Base-by-base conservation (phyloP, 345 rosid species). In the Gossypium stocksii region DNA sequence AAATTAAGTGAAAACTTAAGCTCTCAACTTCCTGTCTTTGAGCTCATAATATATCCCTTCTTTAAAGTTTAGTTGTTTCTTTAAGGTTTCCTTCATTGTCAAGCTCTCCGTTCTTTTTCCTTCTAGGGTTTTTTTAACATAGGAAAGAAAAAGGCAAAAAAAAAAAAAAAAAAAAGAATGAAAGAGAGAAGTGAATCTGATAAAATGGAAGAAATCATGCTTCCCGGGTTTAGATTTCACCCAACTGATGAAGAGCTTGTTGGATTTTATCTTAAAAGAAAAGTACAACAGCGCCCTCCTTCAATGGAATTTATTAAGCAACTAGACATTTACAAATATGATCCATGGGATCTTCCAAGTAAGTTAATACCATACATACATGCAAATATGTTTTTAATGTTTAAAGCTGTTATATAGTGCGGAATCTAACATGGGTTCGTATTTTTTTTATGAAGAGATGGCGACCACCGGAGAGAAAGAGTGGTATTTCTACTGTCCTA, bases 271-370 rank as follows among this genome's bases (percentile, higher is more conserved):
- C 78, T 93, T 25, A 89, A 83, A 85, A 85, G 92, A 73, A 91
- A 89, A 87, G 82, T 91, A 74, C 97, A 91, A 63, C 91, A 86
- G 52, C 74, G 87, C 4, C 91, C 90, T 74, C 86, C 88, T 72
- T 85, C 91, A 4, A 86, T 91, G 43, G 95, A 89, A 81, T 85
- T 91, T 43, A 93, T 93, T 79, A 89, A 86, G 85, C 98, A 89
- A 61, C 87, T 93, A 16, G 98, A 93, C 74, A 89, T 93, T 79
- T 93, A 93, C 79, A 93, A 93, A 81, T 89, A 86, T 52, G 97
- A 93, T 69, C 98, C 98, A 23, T 91, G 98, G 98, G 95, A 93
- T 83, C 97, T 93, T 77, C 95, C 98, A 77, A 89, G 98, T 91
- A 87, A 80, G 87, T 57, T 7, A 53, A 15, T 17, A n/a, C 23